Conservation (phyloP, 2,329 filamentous ascomycete genomes). For the Penicillium brasilianum region DNA sequence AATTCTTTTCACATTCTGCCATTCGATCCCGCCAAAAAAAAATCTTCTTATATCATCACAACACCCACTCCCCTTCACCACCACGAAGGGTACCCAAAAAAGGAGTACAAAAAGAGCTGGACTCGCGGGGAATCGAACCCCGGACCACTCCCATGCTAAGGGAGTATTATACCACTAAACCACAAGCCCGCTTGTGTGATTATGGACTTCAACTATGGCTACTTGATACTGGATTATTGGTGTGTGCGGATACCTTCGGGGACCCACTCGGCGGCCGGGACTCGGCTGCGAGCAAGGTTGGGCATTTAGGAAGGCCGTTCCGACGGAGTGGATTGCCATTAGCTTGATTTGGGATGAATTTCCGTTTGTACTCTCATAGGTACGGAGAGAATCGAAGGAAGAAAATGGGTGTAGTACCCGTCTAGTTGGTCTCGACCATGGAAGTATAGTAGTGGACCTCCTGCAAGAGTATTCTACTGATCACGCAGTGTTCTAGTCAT, state of each 20-base stretch:
- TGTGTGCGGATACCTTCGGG: conserved; percentile 1
- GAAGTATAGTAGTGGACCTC: too few relatives aligned
- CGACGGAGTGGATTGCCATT: conserved; percentile 9
- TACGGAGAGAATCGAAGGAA: not conserved
- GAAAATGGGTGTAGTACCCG: too few relatives aligned
- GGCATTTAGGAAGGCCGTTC: conserved; percentile 10
- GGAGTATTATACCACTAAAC: conserved; percentile 56
- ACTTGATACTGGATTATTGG: not conserved
- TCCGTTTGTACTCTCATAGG: not conserved
- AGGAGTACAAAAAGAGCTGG: conserved; percentile 36
- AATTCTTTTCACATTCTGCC: not conserved
- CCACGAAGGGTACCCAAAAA: not conserved
- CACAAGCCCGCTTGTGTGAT: conserved; percentile 39
- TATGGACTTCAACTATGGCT: not conserved
- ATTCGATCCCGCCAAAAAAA: not conserved
- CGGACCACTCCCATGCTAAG: conserved; percentile 55
- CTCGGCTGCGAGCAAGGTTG: not conserved
- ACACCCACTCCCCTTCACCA: not conserved
- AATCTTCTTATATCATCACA: too few relatives aligned
- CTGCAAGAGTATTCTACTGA: too few relatives aligned
- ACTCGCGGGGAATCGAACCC: conserved; percentile 56
- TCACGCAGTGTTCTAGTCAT: too few relatives aligned
- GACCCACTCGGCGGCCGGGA: not conserved
- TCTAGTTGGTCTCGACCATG: too few relatives aligned
- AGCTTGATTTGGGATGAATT: not conserved